Evolutionary conservation across 768 basidiomycete genomes (phyloP).

Genomic region (Zangia roseola): DNA sequence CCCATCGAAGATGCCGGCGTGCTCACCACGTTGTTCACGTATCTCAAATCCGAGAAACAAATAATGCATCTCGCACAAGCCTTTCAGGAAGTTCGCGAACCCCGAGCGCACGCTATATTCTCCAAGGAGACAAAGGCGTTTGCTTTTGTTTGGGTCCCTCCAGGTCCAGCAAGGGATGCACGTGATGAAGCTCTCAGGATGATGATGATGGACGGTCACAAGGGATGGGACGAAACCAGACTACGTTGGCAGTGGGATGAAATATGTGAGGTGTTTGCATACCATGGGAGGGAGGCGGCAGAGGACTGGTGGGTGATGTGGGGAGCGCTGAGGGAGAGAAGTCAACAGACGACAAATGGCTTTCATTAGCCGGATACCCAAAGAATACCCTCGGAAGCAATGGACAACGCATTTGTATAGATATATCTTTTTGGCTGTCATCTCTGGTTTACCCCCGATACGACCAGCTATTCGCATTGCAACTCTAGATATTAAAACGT

Average conservation of each 20-base stretch:
- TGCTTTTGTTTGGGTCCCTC: conserved; percentile 40
- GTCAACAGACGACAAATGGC: conserved; percentile 14
- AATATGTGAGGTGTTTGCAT: conserved; percentile 51
- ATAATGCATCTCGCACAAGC: conserved; percentile 51
- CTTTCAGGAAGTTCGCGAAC: conserved; percentile 60
- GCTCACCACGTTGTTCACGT: conserved; percentile 36
- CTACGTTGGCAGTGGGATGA: conserved; percentile 55
- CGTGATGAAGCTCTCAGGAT: conserved; percentile 40
- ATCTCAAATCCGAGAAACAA: conserved; percentile 47
- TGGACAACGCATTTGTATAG: conserved; percentile 6
- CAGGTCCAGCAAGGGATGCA: conserved; percentile 44
- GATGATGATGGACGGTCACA: conserved; percentile 28
- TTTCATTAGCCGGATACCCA: conserved; percentile 10
- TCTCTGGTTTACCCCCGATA: neutral
- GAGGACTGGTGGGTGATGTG: conserved; percentile 69
- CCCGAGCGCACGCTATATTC: conserved; percentile 43
- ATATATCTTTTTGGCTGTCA: conserved; percentile 3
- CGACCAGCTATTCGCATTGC: neutral
- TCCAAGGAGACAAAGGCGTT: conserved; percentile 46
- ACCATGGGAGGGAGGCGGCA: conserved; percentile 55
- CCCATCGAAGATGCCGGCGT: conserved; percentile 36
- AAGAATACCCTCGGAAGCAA: neutral
- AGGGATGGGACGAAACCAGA: conserved; percentile 48
- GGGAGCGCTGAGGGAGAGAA: conserved; percentile 47
- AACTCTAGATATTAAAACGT: neutral